These are phyloP conservation scores for Cryptosporidium tyzzeri DNA, from an alignment of 169 alveolate species.

Conservation along the genomic window DNA sequence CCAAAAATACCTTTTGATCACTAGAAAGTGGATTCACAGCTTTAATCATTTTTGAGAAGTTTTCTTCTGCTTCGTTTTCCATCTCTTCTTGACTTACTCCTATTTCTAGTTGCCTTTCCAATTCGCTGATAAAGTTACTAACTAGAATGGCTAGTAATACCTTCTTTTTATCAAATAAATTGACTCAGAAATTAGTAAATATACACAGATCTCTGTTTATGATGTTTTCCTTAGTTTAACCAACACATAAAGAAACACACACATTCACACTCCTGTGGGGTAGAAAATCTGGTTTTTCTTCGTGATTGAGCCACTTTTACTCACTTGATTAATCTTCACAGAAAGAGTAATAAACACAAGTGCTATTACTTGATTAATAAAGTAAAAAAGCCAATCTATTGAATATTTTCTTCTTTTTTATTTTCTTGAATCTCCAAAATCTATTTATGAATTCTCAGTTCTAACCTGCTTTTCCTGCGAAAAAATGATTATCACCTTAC, in stretches of 20 bases:
- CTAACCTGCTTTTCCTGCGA: slow-evolving; percentile 47
- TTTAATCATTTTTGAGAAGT: slow-evolving; percentile 41
- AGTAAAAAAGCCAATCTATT: not conserved
- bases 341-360: not conserved
- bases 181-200: not conserved
- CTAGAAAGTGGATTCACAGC: slow-evolving; percentile 46
- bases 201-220: not conserved
- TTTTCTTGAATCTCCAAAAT: slow-evolving; percentile 5
- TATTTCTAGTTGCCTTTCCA: not conserved
- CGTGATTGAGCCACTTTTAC: not conserved
- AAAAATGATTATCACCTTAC: slow-evolving; percentile 21
- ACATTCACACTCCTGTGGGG: slow-evolving; percentile 18
- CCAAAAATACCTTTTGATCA: slow-evolving; percentile 41
- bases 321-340: not conserved
- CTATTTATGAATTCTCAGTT: slow-evolving; percentile 34
- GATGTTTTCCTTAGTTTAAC: not conserved
- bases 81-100: not conserved
- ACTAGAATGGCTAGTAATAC: slow-evolving; percentile 3
- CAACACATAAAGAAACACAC: slow-evolving; percentile 28
- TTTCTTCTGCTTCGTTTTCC: slow-evolving; percentile 72
- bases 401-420: not conserved
- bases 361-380: not conserved
- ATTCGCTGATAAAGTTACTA: not conserved
- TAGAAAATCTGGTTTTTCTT: slow-evolving; percentile 4
- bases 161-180: not conserved